Base-by-base conservation (phyloP, 345 rosid species). In the Geranium rotundifolium region DNA sequence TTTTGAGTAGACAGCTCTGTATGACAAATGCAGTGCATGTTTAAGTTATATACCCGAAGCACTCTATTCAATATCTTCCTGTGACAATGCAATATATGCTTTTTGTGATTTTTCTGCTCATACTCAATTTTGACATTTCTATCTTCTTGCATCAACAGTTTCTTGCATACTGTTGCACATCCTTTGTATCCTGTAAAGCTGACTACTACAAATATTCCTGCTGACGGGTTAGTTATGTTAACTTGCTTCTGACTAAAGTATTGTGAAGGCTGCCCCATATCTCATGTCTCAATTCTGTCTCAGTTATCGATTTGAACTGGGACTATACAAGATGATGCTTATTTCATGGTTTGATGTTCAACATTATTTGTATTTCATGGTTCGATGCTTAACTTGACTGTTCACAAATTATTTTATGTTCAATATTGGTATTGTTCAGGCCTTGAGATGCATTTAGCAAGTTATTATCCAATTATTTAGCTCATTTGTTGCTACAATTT, bases 131-230 rank as follows among this genome's bases (percentile, higher is more conserved):
- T 29, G 46, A 34, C 29, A 17, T 59, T 15, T 12, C 67, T 49
- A 17, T 31, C 12, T 46, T 46, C 15, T 14, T 17, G 16, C 16
- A 7, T 75, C 2, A 4, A 52, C 85, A 95, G 97, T 60, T 95
- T 90, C 72, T 88, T 77, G 89, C 76, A 76, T 69, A 61, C 91
- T 13, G 59, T 82, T 68, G 77, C 79, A 9, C 85, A 88, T 73
- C 95, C 93, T 29, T 73, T 93, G 39, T 61, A 31, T 69, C 86
- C 99, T 65, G 86, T 80, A 71, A 88, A 81, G 85, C 64, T 86
- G 78, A 63, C 72, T 62, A 54, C 79, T 58, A 65, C 86, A 9
- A 75, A 57, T 75, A 65, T 83, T 67, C 86, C 91, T 60, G 57
- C 82, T 63, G 97, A 93, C 70, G 95, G 91, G 98, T 89, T 68